These are phyloP conservation scores for Populus hybrid DNA, from an alignment of 441 rosid species.

Conservation along the genomic window DNA sequence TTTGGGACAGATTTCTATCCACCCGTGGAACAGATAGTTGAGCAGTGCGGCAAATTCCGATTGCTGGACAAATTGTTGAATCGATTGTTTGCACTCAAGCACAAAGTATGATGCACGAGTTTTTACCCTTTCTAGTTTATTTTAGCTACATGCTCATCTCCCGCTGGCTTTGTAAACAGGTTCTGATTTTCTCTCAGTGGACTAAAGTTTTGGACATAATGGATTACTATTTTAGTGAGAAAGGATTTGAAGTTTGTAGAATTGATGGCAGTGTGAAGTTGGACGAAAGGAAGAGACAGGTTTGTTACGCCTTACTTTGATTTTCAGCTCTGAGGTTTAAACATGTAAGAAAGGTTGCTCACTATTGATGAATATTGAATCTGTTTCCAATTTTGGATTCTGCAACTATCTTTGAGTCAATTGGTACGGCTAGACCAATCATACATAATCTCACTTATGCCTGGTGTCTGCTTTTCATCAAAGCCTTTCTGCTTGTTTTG, in stretches of 20 bases:
- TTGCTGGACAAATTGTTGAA: constrained; percentile 74
- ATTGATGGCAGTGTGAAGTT: constrained; percentile 85
- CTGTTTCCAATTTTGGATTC: not conserved
- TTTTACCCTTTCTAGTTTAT: constrained; percentile 17
- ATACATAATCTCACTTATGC: not conserved
- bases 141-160: constrained; percentile 23
- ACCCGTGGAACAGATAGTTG: constrained; percentile 75
- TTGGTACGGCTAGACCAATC: not conserved
- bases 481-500: not conserved
- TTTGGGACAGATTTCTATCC: constrained; percentile 64
- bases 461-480: not conserved
- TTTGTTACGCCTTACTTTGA: constrained; percentile 17
- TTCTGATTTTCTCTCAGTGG: constrained; percentile 86
- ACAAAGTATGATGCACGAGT: constrained; percentile 57
- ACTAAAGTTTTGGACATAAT: constrained; percentile 86
- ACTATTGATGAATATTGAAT: not conserved
- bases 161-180: constrained; percentile 41
- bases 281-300: constrained; percentile 91
- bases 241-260: constrained; percentile 84
- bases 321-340: not conserved
- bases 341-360: not conserved
- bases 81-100: constrained; percentile 61
- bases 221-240: constrained; percentile 95
- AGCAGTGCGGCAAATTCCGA: constrained; percentile 89
- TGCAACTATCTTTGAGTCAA: not conserved